A percentile compares a stretch with the other conserved stretches of the same genome.
Conservation (phyloP, 2,329 filamentous ascomycete genomes). For the Lasiodiplodia sp. region DNA sequence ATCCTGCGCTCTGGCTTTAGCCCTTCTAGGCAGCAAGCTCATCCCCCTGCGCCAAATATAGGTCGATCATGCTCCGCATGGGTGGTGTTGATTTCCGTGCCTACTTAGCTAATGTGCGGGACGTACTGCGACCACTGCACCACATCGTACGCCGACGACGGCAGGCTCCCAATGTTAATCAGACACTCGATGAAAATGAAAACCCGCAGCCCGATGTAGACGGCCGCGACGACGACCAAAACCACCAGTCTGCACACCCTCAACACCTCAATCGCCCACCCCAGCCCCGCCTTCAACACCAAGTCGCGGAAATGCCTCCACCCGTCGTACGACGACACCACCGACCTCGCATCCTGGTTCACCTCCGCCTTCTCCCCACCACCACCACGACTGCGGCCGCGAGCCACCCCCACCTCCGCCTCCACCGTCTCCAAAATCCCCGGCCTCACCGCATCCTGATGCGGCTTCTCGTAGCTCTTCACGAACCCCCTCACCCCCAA, state of each 20-base stretch:
- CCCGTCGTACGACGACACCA: not conserved
- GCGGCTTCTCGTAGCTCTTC: not conserved
- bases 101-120: not conserved
- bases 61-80: not conserved
- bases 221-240: slow-evolving; percentile 33
- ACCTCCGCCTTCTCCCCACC: not conserved
- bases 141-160: slow-evolving; percentile 32
- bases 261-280: slow-evolving; percentile 10
- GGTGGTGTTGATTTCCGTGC: not conserved
- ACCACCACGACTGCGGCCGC: not conserved
- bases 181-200: slow-evolving; percentile 37
- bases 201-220: slow-evolving; percentile 30
- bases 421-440: not conserved
- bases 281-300: slow-evolving; percentile 2
- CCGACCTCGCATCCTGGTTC: not conserved
- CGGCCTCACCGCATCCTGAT: not conserved
- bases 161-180: slow-evolving; percentile 33
- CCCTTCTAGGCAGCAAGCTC: slow-evolving; percentile 7
- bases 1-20: not conserved
- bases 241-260: slow-evolving; percentile 37
- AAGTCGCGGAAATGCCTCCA: slow-evolving; percentile 4
- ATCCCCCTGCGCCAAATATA: not conserved
- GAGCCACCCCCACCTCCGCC: not conserved
- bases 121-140: slow-evolving; percentile 32
- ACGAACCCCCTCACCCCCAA: slow-evolving; percentile 4